Evolutionary conservation across 163 green algal species (phyloP).

Genomic region (Prototheca cutis): DNA sequence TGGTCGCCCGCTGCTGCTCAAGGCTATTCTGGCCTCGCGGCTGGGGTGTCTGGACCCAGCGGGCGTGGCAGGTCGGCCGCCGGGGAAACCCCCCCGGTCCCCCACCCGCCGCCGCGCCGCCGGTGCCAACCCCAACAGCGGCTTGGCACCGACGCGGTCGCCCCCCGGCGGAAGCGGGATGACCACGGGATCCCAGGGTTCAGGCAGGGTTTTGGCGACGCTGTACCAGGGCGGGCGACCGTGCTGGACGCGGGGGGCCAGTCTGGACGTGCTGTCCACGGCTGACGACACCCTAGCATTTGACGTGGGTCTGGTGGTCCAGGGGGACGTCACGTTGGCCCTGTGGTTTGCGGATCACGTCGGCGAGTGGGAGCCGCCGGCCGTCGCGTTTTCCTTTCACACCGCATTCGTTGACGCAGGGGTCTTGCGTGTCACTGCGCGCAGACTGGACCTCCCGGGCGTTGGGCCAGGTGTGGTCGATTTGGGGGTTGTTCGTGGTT

Average conservation of each 20-base stretch:
- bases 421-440: conserved; percentile 14
- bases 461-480: background rate
- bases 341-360: conserved; percentile 50
- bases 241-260: conserved; percentile 14
- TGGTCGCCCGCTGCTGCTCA: conserved; percentile 14
- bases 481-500: background rate
- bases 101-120: too few species aligned
- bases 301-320: conserved; percentile 31
- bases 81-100: background rate
- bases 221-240: conserved; percentile 18
- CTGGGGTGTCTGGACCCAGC: background rate
- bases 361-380: conserved; percentile 27
- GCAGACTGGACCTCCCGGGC: conserved; percentile 17
- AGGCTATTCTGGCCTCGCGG: conserved; percentile 2
- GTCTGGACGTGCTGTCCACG: background rate
- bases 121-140: too few species aligned
- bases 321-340: conserved; percentile 43
- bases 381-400: conserved; percentile 46
- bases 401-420: conserved; percentile 33
- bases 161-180: background rate
- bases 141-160: too few species aligned
- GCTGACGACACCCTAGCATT: conserved; percentile 15
- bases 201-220: conserved; percentile 10
- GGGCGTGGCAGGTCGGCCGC: background rate
- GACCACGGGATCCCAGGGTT: background rate